Base-by-base conservation (phyloP, 2,329 filamentous ascomycete genomes). In the Curvularia spicifera region DNA sequence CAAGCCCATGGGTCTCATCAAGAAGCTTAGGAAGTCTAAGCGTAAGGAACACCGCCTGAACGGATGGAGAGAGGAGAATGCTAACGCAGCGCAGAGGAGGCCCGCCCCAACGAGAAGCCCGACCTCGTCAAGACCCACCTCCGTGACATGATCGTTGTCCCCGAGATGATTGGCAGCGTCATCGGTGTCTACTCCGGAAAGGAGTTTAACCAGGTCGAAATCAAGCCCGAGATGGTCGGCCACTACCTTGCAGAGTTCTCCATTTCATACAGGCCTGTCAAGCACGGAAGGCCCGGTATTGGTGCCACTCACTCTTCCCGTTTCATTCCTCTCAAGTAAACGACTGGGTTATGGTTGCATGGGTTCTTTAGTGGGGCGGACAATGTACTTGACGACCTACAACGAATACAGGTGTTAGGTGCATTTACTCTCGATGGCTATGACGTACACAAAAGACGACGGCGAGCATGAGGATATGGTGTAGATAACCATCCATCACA, bases 191-290 rank as follows among this genome's bases (percentile, higher is more conserved):
- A 99, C 91, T 97, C 92, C 73, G 95, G 95, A 81, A 99, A 99
- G 90, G 93, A 98, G 85, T 99, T 99, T 91, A 99, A 99, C 90
- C 94, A 97, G 88, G 93, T 99, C 77, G 95, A 99, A 85, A 95
- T 99, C 86, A 97, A 97, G 90, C 95, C 95, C 76, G 95, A 99
- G 88, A 99, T 99, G 95, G 95, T 99, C 83, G 95, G 95, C 82
- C 94, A 98, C 87, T 97, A 97, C 88, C 87, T 99, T 72, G 95
- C 87, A 79, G 95, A 99, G 85, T 99, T 99, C 89, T 97, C 93
- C 73, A 99, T 99, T 86, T 95, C 94, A 86, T 99, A 99, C 91
- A 93, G 93, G 86, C 95, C 95, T 79, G 95, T 99, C 90, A 99
- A 98, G 91, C 95, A 99, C 91, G 95, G 95, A 89, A 88, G 95